Conservation (phyloP, 129 eudicot species). For the Oenanthe sinensis region DNA sequence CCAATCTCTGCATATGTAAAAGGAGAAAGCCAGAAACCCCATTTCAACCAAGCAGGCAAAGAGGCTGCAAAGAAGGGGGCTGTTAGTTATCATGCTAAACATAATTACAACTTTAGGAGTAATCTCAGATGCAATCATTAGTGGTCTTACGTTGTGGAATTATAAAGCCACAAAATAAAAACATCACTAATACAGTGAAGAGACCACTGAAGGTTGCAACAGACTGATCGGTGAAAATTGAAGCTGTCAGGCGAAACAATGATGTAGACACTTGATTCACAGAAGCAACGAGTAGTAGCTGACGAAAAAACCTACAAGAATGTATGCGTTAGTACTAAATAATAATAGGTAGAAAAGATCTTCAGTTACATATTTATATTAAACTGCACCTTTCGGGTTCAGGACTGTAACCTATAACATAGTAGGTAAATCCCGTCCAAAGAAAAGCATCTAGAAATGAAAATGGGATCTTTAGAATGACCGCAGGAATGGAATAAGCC, state of each 20-base stretch:
- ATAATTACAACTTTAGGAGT: not conserved
- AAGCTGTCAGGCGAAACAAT: slow-evolving; percentile 14
- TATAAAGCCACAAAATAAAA: slow-evolving; percentile 16
- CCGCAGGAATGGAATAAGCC: slow-evolving; percentile 16
- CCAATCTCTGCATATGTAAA: slow-evolving; percentile 33
- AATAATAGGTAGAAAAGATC: not conserved
- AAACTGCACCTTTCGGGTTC: slow-evolving; percentile 13
- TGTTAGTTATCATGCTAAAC: not conserved
- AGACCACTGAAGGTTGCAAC: slow-evolving; percentile 12
- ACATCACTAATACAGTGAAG: slow-evolving; percentile 10
- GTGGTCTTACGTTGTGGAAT: slow-evolving; percentile 15
- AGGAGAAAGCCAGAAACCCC: slow-evolving; percentile 47
- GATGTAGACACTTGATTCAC: slow-evolving; percentile 15
- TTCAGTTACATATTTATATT: not conserved
- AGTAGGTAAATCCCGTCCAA: slow-evolving; percentile 22
- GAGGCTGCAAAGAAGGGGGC: slow-evolving; percentile 10
- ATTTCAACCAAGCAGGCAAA: slow-evolving; percentile 27
- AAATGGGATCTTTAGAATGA: slow-evolving; percentile 19
- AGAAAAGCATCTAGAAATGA: slow-evolving; percentile 13
- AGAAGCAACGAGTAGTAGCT: slow-evolving; percentile 9
- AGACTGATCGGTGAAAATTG: slow-evolving; percentile 2
- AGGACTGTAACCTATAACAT: slow-evolving; percentile 19
- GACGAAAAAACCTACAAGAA: slow-evolving; percentile 9
- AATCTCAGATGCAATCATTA: not conserved
- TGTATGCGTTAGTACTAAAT: not conserved